Evolutionary conservation across 2,329 filamentous ascomycete species (phyloP).

Genomic region (Boeremia exigua): DNA sequence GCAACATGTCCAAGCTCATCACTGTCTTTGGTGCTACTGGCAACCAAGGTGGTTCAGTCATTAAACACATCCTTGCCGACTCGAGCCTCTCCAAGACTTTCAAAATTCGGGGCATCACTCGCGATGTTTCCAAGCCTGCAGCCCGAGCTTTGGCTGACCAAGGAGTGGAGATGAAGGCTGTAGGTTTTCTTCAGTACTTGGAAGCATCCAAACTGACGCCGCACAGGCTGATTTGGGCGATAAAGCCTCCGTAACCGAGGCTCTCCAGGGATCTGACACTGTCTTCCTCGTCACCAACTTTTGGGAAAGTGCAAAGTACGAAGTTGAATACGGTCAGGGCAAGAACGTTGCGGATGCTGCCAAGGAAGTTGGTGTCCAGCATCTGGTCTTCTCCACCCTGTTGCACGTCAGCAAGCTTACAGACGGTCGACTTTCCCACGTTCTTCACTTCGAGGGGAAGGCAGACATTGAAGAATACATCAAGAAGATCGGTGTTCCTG

Average conservation of each 20-base stretch:
- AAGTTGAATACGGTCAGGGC: conserved; percentile 27
- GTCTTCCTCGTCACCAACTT: conserved; percentile 57
- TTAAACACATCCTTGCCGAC: conserved; percentile 55
- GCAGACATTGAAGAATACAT: conserved; percentile 62
- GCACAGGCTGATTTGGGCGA: conserved; percentile 53
- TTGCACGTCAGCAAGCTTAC: conserved; percentile 26
- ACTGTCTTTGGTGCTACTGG: conserved; percentile 61
- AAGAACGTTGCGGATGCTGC: conserved; percentile 29
- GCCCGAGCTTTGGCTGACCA: conserved; percentile 24
- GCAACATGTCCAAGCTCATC: conserved; percentile 33
- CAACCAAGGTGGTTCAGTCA: conserved; percentile 58
- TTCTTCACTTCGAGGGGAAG: conserved; percentile 63
- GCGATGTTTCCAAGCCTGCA: conserved; percentile 45
- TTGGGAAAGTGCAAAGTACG: conserved; percentile 20
- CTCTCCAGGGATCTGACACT: conserved; percentile 54
- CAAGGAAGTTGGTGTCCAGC: conserved; percentile 23
- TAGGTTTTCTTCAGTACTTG: conserved; percentile 1
- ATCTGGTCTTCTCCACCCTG: conserved; percentile 32
- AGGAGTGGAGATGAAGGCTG: conserved; percentile 30
- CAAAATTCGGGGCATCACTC: conserved; percentile 59
- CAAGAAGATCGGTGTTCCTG: conserved; percentile 42
- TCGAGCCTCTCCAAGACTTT: conserved; percentile 54
- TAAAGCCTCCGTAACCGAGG: conserved; percentile 48
- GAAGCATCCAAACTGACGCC: conserved; percentile 27
- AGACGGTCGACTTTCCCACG: conserved; percentile 43